Evolutionary conservation across 2,329 filamentous ascomycete genomes (phyloP), one percentile per base, ranked within the genome.

Genomic region (Cadophora luteo-olivacea): DNA sequence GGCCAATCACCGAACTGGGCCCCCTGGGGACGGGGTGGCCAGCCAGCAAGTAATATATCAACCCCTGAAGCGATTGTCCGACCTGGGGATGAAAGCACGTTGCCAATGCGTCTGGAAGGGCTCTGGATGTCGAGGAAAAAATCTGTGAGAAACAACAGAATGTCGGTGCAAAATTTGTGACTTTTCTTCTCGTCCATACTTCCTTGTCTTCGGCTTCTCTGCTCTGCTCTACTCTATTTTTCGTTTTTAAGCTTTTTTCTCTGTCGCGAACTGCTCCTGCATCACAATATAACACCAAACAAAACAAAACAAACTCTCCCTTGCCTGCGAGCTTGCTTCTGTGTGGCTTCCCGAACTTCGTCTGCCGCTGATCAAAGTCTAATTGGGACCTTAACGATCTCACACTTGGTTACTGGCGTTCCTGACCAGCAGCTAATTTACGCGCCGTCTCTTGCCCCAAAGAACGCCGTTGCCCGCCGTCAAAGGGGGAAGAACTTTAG

Each of bases 1-100:
- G 33, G 14, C 66, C 66, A 65, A 68, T 68, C 57, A 61, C 22
- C 14, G 48, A 51, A 49, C 33, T 49, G 38, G 36, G 52, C 19
- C 24, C 38, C 45, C 61, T 58, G 51, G 32, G n/a, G n/a, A n/a
- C n/a, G n/a, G n/a, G n/a, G n/a, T 57, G 51, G 48, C 45, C 25
- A 24, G 64, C 29, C 11, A 61, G 48, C 49, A 61, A 62, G 48
- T 65, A 61, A 65, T 36, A 61, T 65, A 48, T 64, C 54, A 55
- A 68, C 57, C 66, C 66, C 62, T 65, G 66, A 65, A 48, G 62
- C 62, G 62, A 65, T 51, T 62, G 38, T 32, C 58, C 58, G 33
- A 22, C 24, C 58, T 61, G 58, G 38, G 38, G 55, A 60, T 25
- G n/a, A 45, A 38, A 60, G 55, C 36, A 60, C 22, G 32, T 60